phyloP scores from a whole-genome alignment of 2,329 filamentous ascomycete genomes.

The Blastomyces emzantsi region DNA sequence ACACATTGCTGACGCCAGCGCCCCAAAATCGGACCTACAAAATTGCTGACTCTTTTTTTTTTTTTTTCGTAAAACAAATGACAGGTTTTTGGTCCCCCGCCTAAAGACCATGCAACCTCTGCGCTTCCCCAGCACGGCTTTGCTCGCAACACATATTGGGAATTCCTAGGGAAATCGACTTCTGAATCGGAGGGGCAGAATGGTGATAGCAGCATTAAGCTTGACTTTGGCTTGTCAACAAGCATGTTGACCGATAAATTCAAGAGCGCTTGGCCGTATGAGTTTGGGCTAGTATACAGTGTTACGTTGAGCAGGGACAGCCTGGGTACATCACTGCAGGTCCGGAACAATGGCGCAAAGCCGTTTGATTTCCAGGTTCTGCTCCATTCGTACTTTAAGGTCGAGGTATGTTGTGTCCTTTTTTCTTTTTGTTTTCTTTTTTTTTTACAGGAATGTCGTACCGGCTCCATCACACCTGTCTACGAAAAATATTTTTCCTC shows the following conservation, averaged over 20 bases:
- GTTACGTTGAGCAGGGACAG: slow-evolving; percentile 70
- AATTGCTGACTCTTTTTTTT: not conserved
- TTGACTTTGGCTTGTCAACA: slow-evolving; percentile 85
- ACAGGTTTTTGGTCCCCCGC: slow-evolving; percentile 73
- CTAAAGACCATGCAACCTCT: slow-evolving; percentile 65
- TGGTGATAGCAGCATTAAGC: slow-evolving; percentile 66
- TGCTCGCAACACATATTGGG: slow-evolving; percentile 81
- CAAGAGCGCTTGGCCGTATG: slow-evolving; percentile 68
- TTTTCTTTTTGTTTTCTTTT: not conserved
- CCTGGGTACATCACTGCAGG: slow-evolving; percentile 71
- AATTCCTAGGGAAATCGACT: slow-evolving; percentile 84
- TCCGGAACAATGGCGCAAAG: slow-evolving; percentile 76
- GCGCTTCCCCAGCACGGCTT: slow-evolving; percentile 89
- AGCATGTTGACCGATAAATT: slow-evolving; percentile 59
- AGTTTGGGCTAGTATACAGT: slow-evolving; percentile 87
- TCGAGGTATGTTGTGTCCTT: slow-evolving; percentile 54
- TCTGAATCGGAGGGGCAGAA: slow-evolving; percentile 48
- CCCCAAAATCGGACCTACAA: not conserved
- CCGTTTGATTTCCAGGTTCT: slow-evolving; percentile 82
- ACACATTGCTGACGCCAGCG: not conserved
- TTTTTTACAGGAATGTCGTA: not conserved
- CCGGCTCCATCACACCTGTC: not conserved
- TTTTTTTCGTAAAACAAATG: not conserved
- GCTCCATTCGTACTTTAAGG: slow-evolving; percentile 79
- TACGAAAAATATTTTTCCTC: slow-evolving; percentile 1